These are phyloP conservation scores for Paraphoma sp. DNA, from an alignment of 2,329 filamentous ascomycete species.

Conservation along the genomic window DNA sequence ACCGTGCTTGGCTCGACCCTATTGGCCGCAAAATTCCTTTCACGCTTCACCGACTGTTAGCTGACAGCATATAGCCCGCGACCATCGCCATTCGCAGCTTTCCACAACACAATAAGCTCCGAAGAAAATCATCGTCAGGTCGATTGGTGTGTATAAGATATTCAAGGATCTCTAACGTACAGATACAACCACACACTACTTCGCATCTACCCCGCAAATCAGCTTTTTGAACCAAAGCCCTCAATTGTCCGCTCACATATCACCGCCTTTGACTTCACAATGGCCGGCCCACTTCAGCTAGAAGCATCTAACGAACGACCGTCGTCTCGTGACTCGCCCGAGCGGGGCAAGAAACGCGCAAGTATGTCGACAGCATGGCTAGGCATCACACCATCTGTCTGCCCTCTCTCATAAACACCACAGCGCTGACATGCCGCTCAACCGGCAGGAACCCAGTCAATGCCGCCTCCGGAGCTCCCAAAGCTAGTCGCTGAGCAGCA, in stretches of 20 bases:
- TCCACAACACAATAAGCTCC: neutral
- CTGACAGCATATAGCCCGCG: neutral
- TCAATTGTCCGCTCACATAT: neutral
- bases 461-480: slow-evolving; percentile 88
- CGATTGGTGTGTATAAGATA: neutral
- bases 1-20: neutral
- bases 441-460: slow-evolving; percentile 75
- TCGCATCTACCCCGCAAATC: neutral
- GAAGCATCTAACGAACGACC: slow-evolving; percentile 28
- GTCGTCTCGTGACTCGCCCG: slow-evolving; percentile 40
- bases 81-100: neutral
- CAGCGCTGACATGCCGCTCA: slow-evolving; percentile 30
- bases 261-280: slow-evolving; percentile 7
- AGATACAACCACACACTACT: neutral
- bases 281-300: slow-evolving; percentile 28
- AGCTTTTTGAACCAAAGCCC: neutral
- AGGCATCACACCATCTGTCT: slow-evolving; percentile 6
- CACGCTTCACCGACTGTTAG: slow-evolving; percentile 3
- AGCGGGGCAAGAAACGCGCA: slow-evolving; percentile 46
- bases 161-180: neutral
- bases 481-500: slow-evolving; percentile 94
- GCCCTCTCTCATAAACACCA: slow-evolving; percentile 12
- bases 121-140: neutral
- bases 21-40: slow-evolving; percentile 6
- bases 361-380: slow-evolving; percentile 35